Evolutionary conservation across 139 green algal genomes (phyloP), one percentile per base, ranked within the genome.

Genomic region (Desmodesmus armatus): DNA sequence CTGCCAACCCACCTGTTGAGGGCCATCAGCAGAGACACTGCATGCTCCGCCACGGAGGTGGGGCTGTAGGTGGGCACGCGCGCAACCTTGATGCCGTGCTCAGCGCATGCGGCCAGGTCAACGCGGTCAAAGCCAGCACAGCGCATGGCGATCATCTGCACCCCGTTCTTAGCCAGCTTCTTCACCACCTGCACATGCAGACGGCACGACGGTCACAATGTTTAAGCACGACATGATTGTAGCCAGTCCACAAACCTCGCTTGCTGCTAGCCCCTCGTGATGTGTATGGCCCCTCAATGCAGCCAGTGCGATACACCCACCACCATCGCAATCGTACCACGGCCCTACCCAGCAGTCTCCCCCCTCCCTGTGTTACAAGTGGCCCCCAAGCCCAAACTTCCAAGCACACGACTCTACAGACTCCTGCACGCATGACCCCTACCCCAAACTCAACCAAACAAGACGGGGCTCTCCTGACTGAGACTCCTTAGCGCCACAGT

Each of bases 31-130:
- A 96, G 89, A 17, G 90, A 88, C 21, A 97, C 83, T 1, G 93
- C 94, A 47, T 96, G 91, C 91, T 98, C 95, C 0, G 93, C 93
- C 25, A 98, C 91, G 13, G 86, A 90, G 33, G 87, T 51, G 3
- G 94, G 95, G 0, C 79, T 90, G 87, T 97, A 96, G 33, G 91
- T 90, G 11, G 94, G 95, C 53, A 97, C 95, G 25, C 94, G 87
- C 41, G 82, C 87, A 17, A 98, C 85, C 39, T 85, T 88, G 55
- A 94, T 90, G 29, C 90, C 90, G 23, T 79, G 5, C 40, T 87
- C 19, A 1, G 51, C 66, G 41, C 87, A 88, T 0, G 88, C 90
- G 5, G 60, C 70, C 43, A 96, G 49, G 84, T 95, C 91, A 3
- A 96, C 90, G 19, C 90, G 87, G 79, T 96, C 91, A 43, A 81